These are phyloP conservation scores for Puccinia polysora DNA, from an alignment of 1,284 basidiomycete species.

Conservation along the genomic window DNA sequence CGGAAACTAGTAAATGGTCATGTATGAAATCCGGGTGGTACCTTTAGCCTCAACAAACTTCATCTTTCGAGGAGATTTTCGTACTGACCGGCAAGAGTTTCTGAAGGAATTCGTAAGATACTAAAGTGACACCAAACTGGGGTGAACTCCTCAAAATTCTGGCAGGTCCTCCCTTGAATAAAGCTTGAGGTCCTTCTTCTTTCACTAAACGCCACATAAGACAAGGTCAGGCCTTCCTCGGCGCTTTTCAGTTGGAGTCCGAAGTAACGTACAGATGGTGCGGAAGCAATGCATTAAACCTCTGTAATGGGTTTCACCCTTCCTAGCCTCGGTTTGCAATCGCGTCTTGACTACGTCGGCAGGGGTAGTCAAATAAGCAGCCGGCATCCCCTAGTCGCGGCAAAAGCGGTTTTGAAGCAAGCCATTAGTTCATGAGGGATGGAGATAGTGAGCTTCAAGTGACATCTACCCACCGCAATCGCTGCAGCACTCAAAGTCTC, in stretches of 20 bases:
- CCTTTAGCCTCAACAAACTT: too few relatives aligned
- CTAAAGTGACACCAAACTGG: constrained; percentile 87
- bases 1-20: constrained; percentile 62
- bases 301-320: constrained; percentile 88
- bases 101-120: constrained; percentile 77
- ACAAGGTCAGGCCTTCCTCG: not conserved
- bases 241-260: not conserved
- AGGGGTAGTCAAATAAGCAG: constrained; percentile 53
- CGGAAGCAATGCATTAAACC: constrained; percentile 82
- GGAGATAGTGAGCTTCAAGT: too few relatives aligned
- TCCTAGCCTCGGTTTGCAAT: constrained; percentile 87
- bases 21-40: too few relatives aligned
- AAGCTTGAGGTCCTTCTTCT: constrained; percentile 79
- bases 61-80: too few relatives aligned
- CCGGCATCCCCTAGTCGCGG: constrained; percentile 23
- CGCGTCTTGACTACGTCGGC: constrained; percentile 98
- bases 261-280: constrained; percentile 68
- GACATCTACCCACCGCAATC: constrained; percentile 52
- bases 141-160: constrained; percentile 71
- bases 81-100: constrained; percentile 60
- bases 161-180: constrained; percentile 94
- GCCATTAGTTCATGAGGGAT: too few relatives aligned
- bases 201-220: constrained; percentile 45
- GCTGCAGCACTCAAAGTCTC: constrained; percentile 81
- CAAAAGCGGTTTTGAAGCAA: too few relatives aligned